Percentiles rank a stretch among this genome's conserved stretches.
Conservation (phyloP, 495 filamentous ascomycete species). For the Xylaria intraflava region DNA sequence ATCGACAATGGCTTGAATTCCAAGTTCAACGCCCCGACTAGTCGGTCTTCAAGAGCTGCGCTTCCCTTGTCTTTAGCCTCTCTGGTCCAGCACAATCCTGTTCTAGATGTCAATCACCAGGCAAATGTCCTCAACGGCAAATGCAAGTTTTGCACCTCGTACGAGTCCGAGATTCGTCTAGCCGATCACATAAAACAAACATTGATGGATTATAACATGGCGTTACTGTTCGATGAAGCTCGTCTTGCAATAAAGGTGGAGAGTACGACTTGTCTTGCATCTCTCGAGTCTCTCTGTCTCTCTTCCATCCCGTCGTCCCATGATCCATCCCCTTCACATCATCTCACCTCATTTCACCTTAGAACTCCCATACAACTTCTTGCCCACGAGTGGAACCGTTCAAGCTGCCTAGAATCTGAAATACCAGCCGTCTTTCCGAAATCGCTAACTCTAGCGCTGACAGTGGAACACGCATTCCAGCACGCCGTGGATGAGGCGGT, state of each 20-base stretch:
- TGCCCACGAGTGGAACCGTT: background rate
- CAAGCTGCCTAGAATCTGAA: background rate
- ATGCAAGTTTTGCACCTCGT: conserved; percentile 12
- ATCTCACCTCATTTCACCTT: background rate
- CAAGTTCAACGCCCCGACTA: background rate
- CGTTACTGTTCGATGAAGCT: conserved; percentile 7
- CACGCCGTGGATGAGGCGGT: conserved; percentile 12
- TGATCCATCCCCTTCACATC: too few relatives aligned
- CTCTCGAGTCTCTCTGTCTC: background rate
- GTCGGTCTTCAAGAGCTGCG: conserved; percentile 1
- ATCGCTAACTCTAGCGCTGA: background rate
- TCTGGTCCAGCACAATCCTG: conserved; percentile 2
- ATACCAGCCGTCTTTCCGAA: background rate
- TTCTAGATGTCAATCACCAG: background rate
- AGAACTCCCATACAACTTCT: background rate
- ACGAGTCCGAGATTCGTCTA: conserved; percentile 8
- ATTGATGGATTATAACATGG: conserved; percentile 14
- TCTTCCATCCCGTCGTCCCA: background rate
- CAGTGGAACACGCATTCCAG: conserved; percentile 13
- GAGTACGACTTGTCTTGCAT: background rate
- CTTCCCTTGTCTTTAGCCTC: conserved; percentile 7
- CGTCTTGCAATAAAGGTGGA: conserved; percentile 2
- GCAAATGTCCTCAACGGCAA: conserved; percentile 5
- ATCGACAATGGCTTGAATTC: conserved; percentile 3
- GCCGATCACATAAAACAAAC: conserved; percentile 14